Conservation (phyloP, 331 rosid species). For the Rosa hybrid region DNA sequence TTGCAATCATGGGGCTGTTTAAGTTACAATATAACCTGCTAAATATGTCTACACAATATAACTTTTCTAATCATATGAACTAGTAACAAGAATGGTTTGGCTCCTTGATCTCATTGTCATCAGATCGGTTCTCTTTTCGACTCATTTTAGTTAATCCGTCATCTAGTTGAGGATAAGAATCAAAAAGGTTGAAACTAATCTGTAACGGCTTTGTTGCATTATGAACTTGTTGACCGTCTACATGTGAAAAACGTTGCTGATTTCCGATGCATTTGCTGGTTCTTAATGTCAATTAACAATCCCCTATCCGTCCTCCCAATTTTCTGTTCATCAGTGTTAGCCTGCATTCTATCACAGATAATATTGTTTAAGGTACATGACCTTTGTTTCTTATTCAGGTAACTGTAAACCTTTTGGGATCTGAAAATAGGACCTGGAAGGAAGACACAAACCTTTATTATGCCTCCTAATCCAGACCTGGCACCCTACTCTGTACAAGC, state of each 20-base stretch:
- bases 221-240: background rate
- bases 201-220: conserved; percentile 3
- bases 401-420: too few relatives aligned
- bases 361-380: background rate
- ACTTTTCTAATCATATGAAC: too few relatives aligned
- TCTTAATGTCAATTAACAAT: background rate
- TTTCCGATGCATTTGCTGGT: conserved; percentile 8
- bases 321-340: background rate
- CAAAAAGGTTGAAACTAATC: background rate
- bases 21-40: too few relatives aligned
- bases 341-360: conserved; percentile 10
- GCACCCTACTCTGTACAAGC: background rate
- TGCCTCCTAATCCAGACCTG: conserved; percentile 12
- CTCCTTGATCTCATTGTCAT: too few relatives aligned
- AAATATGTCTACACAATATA: too few relatives aligned
- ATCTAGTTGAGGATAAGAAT: too few relatives aligned
- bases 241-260: background rate
- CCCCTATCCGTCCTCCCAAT: background rate
- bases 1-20: too few relatives aligned
- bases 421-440: conserved; percentile 48
- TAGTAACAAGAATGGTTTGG: too few relatives aligned
- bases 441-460: conserved; percentile 28
- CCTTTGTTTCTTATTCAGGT: conserved; percentile 12
- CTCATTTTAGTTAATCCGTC: too few relatives aligned
- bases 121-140: too few relatives aligned